Percentiles rank a stretch among this genome's conserved stretches.
Evolutionary conservation across 106 monocot genomes (phyloP).

Genomic region (Posidonia australis): DNA sequence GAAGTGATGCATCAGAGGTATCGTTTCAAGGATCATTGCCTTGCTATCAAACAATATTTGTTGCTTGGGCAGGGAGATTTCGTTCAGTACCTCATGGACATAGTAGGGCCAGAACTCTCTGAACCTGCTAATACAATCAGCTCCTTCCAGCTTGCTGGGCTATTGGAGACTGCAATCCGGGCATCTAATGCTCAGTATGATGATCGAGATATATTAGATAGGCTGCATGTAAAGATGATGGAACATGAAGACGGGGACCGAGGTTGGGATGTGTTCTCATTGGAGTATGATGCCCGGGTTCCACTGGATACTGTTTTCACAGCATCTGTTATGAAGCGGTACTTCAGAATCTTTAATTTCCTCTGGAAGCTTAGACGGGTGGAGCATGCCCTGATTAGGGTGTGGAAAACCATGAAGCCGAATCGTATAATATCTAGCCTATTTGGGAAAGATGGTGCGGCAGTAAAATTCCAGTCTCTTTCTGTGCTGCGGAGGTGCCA

Average conservation of each 20-base stretch:
- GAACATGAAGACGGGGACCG: constrained; percentile 81
- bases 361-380: constrained; percentile 90
- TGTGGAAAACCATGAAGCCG: constrained; percentile 91
- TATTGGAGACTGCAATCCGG: constrained; percentile 79
- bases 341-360: constrained; percentile 80
- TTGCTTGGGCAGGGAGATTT: constrained; percentile 97
- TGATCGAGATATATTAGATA: constrained; percentile 75
- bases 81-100: constrained; percentile 93
- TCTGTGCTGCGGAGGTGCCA: constrained; percentile 66
- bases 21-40: constrained; percentile 87
- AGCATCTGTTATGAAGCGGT: constrained; percentile 73
- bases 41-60: constrained; percentile 84
- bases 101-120: constrained; percentile 78
- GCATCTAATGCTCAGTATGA: constrained; percentile 98
- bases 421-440: constrained; percentile 57
- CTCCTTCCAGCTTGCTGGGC: constrained; percentile 76
- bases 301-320: constrained; percentile 89
- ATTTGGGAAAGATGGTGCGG: constrained; percentile 38
- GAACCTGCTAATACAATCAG: constrained; percentile 95
- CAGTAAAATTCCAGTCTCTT: constrained; percentile 44
- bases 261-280: constrained; percentile 97
- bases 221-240: constrained; percentile 95
- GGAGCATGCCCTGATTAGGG: constrained; percentile 66
- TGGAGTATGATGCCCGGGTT: constrained; percentile 79
- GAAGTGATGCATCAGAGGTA: constrained; percentile 60